phyloP scores from a whole-genome alignment of 768 basidiomycete genomes.

The Panellus pusillus region DNA sequence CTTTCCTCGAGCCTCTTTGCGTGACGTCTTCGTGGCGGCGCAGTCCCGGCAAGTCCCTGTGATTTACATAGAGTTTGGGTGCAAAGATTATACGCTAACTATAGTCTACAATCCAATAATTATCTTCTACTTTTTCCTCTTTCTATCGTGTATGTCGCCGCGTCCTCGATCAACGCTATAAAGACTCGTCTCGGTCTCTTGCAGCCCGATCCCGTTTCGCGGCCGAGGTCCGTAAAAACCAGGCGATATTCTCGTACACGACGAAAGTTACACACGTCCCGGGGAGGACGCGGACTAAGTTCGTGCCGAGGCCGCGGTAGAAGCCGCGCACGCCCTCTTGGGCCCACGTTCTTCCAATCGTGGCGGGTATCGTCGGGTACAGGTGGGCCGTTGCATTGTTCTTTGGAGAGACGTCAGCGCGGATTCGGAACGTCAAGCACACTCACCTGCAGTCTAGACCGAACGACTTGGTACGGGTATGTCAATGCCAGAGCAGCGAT shows the following conservation, averaged over 20 bases:
- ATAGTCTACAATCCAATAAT: no score
- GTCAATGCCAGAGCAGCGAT: slow-evolving; percentile 79
- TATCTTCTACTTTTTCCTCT: no score
- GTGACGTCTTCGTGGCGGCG: no score
- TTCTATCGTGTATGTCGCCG: no score
- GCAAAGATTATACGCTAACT: no score
- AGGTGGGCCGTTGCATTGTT: slow-evolving; percentile 63
- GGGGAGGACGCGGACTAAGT: slow-evolving; percentile 90
- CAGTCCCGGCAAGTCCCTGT: no score
- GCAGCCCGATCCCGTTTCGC: slow-evolving; percentile 41
- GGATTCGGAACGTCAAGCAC: not conserved
- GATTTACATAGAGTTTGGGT: no score
- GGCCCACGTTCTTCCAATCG: slow-evolving; percentile 76
- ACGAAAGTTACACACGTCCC: slow-evolving; percentile 98
- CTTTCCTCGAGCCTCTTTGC: no score
- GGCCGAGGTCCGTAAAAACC: slow-evolving; percentile 71
- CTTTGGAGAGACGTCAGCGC: slow-evolving; percentile 33
- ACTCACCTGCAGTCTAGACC: slow-evolving; percentile 87
- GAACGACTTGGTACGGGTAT: slow-evolving; percentile 97
- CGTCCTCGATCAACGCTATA: no score
- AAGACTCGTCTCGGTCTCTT: not conserved
- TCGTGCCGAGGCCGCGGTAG: slow-evolving; percentile 93
- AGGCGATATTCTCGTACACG: slow-evolving; percentile 92
- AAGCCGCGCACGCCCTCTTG: slow-evolving; percentile 84
- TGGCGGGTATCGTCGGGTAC: slow-evolving; percentile 83